phyloP scores from a whole-genome alignment of 352 stramenopile genomes.

The Pythium folliculosum region DNA sequence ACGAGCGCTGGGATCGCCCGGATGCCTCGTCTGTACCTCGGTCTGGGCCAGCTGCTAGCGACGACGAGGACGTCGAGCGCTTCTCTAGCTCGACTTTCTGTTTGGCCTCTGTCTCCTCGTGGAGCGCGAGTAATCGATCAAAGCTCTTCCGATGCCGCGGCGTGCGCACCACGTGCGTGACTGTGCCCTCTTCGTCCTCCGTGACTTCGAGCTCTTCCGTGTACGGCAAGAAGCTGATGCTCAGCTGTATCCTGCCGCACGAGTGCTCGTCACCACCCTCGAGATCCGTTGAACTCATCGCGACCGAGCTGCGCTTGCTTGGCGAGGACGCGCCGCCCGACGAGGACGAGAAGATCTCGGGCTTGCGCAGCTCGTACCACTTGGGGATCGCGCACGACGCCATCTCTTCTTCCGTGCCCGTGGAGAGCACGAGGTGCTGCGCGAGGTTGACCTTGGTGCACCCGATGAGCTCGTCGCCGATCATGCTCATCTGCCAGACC shows the following conservation, averaged over 20 bases:
- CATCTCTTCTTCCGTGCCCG: slow-evolving; percentile 68
- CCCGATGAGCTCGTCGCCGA: slow-evolving; percentile 79
- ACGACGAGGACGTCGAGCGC: slow-evolving; percentile 25
- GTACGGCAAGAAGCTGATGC: slow-evolving; percentile 76
- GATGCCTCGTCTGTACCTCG: neutral
- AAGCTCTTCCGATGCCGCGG: slow-evolving; percentile 76
- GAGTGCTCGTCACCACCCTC: slow-evolving; percentile 42
- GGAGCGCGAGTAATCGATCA: slow-evolving; percentile 66
- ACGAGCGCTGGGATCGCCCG: neutral
- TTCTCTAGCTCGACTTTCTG: slow-evolving; percentile 42
- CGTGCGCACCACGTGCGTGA: slow-evolving; percentile 29
- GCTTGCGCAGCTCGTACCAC: slow-evolving; percentile 72
- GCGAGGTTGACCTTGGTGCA: slow-evolving; percentile 82
- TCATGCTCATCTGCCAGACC: slow-evolving; percentile 72
- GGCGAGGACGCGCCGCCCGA: slow-evolving; percentile 13
- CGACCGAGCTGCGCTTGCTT: slow-evolving; percentile 23
- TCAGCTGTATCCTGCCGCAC: slow-evolving; percentile 74
- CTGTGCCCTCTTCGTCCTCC: slow-evolving; percentile 36
- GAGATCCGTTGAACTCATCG: slow-evolving; percentile 14
- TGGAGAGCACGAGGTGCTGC: slow-evolving; percentile 58
- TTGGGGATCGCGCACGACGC: slow-evolving; percentile 68
- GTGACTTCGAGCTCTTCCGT: slow-evolving; percentile 48
- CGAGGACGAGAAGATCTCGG: slow-evolving; percentile 46
- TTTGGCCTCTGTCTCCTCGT: slow-evolving; percentile 66
- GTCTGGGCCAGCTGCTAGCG: neutral